Conservation (phyloP, 2,329 filamentous ascomycete species). For the Colletotrichum higginsianum region DNA sequence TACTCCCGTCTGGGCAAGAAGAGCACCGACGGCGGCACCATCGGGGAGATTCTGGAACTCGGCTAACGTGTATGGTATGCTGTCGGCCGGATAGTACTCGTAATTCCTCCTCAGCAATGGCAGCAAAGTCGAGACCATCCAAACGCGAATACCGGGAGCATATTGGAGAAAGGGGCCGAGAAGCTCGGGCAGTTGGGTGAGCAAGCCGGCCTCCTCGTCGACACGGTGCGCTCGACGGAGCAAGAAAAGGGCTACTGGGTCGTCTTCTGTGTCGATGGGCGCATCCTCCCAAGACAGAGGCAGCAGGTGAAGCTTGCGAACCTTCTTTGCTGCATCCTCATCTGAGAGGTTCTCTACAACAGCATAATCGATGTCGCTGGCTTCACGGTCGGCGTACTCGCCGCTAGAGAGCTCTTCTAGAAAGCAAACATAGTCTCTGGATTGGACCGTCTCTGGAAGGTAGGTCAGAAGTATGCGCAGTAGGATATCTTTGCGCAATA, state of each 20-base stretch:
- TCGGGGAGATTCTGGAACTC: slow-evolving; percentile 76
- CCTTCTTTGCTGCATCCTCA: slow-evolving; percentile 74
- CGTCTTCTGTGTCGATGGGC: slow-evolving; percentile 63
- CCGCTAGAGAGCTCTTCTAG: slow-evolving; percentile 70
- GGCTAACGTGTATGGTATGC: slow-evolving; percentile 67
- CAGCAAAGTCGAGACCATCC: slow-evolving; percentile 78
- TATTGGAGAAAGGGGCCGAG: slow-evolving; percentile 77
- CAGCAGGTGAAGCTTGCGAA: slow-evolving; percentile 74
- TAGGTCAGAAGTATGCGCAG: slow-evolving; percentile 83
- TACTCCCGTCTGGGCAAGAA: slow-evolving; percentile 71
- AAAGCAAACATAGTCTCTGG: slow-evolving; percentile 74
- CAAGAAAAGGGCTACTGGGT: slow-evolving; percentile 75
- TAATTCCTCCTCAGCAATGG: slow-evolving; percentile 78
- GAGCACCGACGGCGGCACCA: slow-evolving; percentile 69
- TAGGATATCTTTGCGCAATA: slow-evolving; percentile 75
- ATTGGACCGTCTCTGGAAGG: slow-evolving; percentile 79
- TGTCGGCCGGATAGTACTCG: slow-evolving; percentile 75
- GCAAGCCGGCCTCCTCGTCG: slow-evolving; percentile 79
- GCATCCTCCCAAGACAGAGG: slow-evolving; percentile 68
- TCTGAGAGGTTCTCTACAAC: slow-evolving; percentile 72
- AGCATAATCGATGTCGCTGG: slow-evolving; percentile 67
- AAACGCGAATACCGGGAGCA: slow-evolving; percentile 73
- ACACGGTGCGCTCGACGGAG: slow-evolving; percentile 78
- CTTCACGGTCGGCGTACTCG: slow-evolving; percentile 57
- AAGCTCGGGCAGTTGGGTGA: slow-evolving; percentile 77